A percentile compares a stretch with the other conserved stretches of the same genome.
phyloP scores from a whole-genome alignment of 2,329 filamentous ascomycete genomes.

The Fusarium sublunatum region DNA sequence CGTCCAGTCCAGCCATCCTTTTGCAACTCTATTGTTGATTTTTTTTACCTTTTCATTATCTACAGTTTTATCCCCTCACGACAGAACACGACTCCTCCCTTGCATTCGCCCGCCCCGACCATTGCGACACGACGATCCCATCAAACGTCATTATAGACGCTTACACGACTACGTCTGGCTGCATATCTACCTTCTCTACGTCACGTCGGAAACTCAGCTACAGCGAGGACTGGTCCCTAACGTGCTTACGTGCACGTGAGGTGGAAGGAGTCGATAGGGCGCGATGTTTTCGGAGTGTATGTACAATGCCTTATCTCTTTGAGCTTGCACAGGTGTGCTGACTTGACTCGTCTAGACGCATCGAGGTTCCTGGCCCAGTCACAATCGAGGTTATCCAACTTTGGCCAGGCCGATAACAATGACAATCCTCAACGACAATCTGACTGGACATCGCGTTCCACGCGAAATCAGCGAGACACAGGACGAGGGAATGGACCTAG shows the following conservation, averaged over 20 bases:
- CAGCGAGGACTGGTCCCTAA: conserved; percentile 18
- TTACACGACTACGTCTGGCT: conserved; percentile 30
- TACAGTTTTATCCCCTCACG: conserved; percentile 20
- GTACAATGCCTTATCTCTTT: conserved; percentile 50
- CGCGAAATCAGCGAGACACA: conserved; percentile 49
- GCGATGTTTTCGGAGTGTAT: conserved; percentile 81
- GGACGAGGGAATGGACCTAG: conserved; percentile 48
- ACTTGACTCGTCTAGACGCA: conserved; percentile 73
- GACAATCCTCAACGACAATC: conserved; percentile 43
- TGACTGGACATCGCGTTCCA: conserved; percentile 53
- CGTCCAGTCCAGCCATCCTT: conserved; percentile 31
- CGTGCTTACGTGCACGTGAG: conserved; percentile 45
- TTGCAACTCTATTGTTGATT: conserved; percentile 34
- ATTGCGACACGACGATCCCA: conserved; percentile 12
- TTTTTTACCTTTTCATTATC: conserved; percentile 26
- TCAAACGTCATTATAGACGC: conserved; percentile 24
- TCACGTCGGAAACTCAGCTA: conserved; percentile 36
- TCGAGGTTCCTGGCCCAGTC: conserved; percentile 97
- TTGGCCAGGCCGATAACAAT: conserved; percentile 68
- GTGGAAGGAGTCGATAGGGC: conserved; percentile 50
- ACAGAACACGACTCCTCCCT: not conserved
- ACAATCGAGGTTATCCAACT: conserved; percentile 85
- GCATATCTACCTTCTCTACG: conserved; percentile 36
- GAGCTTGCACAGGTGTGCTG: conserved; percentile 13
- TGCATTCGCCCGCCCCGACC: conserved; percentile 8